Conservation (phyloP, 2,329 filamentous ascomycete genomes). For the Xylariaceae sp. region DNA sequence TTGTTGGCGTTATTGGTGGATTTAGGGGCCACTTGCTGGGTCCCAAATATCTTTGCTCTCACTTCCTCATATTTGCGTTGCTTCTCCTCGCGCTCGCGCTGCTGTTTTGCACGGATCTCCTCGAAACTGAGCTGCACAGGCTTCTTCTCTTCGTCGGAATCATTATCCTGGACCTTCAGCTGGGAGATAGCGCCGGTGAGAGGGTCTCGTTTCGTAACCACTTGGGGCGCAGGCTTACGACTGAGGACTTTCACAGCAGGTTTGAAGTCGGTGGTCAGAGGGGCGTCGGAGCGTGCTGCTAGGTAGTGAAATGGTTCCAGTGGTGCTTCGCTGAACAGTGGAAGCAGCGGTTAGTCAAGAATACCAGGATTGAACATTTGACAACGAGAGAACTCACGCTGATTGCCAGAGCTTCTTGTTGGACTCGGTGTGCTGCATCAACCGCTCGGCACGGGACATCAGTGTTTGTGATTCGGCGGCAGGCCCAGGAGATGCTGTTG, state of each 20-base stretch:
- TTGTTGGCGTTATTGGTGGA: conserved; percentile 11
- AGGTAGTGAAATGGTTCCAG: conserved; percentile 73
- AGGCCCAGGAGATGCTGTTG: conserved; percentile 35
- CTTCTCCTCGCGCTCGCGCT: conserved; percentile 81
- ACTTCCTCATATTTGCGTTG: conserved; percentile 86
- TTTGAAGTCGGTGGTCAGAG: conserved; percentile 66
- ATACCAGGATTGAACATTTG: not conserved
- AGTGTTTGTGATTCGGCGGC: conserved; percentile 35
- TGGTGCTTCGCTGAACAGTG: conserved; percentile 58
- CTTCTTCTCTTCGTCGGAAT: conserved; percentile 63
- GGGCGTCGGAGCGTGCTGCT: conserved; percentile 49
- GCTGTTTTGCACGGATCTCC: conserved; percentile 73
- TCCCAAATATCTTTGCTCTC: conserved; percentile 67
- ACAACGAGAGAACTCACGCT: conserved; percentile 56
- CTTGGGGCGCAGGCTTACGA: conserved; percentile 66
- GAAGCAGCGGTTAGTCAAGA: not conserved
- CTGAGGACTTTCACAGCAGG: conserved; percentile 80
- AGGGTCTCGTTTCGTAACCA: conserved; percentile 56
- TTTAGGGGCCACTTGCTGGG: conserved; percentile 17
- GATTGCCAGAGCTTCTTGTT: conserved; percentile 87
- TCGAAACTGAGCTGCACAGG: conserved; percentile 65
- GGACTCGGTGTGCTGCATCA: conserved; percentile 75
- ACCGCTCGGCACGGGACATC: conserved; percentile 70
- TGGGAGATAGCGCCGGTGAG: conserved; percentile 44
- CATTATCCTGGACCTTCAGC: conserved; percentile 48